A percentile compares a stretch with the other conserved stretches of the same genome.
These are phyloP conservation scores for Rubroshorea leprosula DNA, from an alignment of 345 rosid species.

Conservation along the genomic window DNA sequence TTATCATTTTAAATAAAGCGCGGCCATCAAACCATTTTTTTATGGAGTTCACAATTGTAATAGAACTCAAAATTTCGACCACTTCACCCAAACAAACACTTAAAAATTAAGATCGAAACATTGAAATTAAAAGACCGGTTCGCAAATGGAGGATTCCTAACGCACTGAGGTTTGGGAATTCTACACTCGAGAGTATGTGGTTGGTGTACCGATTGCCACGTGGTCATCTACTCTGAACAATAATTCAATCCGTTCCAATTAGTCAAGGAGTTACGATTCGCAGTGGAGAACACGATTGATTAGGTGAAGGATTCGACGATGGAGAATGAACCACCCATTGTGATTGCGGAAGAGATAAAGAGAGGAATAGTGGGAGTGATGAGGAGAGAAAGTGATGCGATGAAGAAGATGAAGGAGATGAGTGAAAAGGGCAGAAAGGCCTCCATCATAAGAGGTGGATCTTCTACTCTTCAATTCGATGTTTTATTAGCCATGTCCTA, in stretches of 20 bases:
- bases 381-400: conserved; percentile 23
- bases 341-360: conserved; percentile 31
- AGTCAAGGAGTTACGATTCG: conserved; percentile 37
- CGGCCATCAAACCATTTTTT: too few species aligned
- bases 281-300: conserved; percentile 40
- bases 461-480: conserved; percentile 22
- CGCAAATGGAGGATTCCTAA: too few species aligned
- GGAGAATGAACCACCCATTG: background rate
- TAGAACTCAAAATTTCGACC: too few species aligned
- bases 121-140: too few species aligned
- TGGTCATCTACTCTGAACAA: conserved; percentile 54
- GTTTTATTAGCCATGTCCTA: conserved; percentile 23
- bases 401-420: conserved; percentile 28
- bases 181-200: conserved; percentile 44
- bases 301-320: conserved; percentile 17
- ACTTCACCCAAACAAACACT: too few species aligned
- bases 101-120: too few species aligned
- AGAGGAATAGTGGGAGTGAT: conserved; percentile 27
- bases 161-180: conserved; percentile 72
- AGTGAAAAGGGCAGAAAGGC: conserved; percentile 25
- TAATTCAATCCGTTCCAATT: conserved; percentile 41
- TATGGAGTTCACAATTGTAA: too few species aligned
- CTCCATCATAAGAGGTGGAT: conserved; percentile 28
- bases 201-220: conserved; percentile 39
- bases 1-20: too few species aligned